Percentiles rank a stretch among this genome's conserved stretches.
phyloP scores from a whole-genome alignment of 2,329 filamentous ascomycete genomes.

The Coccinonectria pachysandricola region DNA sequence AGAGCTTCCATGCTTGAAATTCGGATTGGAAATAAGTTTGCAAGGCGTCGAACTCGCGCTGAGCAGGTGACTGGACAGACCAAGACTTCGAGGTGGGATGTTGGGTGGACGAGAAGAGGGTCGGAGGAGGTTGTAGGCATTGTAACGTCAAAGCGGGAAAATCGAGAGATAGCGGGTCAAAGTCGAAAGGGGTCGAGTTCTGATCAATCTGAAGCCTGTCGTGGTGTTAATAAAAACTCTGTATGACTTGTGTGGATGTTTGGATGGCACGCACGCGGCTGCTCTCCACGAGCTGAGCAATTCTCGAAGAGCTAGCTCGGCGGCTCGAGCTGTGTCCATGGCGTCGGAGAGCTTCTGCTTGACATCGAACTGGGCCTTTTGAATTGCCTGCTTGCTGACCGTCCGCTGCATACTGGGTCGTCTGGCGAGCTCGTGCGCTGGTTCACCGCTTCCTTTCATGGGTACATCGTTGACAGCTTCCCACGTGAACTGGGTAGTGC shows the following conservation, averaged over 20 bases:
- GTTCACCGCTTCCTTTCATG: conserved; percentile 24
- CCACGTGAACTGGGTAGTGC: conserved; percentile 55
- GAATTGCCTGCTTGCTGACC: conserved; percentile 40
- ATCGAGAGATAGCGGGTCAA: conserved; percentile 75
- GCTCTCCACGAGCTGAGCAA: conserved; percentile 71
- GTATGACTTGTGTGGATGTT: neutral
- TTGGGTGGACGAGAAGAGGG: conserved; percentile 70
- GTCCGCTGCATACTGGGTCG: conserved; percentile 29
- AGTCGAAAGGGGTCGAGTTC: conserved; percentile 55
- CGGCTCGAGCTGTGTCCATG: conserved; percentile 67
- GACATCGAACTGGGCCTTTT: conserved; percentile 53
- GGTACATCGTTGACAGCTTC: conserved; percentile 65
- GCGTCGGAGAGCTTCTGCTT: conserved; percentile 58
- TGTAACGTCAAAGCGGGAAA: conserved; percentile 79
- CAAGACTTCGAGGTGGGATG: conserved; percentile 71
- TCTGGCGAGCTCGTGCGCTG: conserved; percentile 25
- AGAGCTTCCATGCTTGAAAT: conserved; percentile 54
- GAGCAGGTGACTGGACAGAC: conserved; percentile 65
- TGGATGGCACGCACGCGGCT: conserved; percentile 53
- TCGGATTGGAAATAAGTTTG: conserved; percentile 55
- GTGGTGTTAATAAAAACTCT: conserved; percentile 3
- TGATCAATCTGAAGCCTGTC: conserved; percentile 44
- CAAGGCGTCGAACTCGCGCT: conserved; percentile 64
- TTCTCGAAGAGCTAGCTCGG: conserved; percentile 77
- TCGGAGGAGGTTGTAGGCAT: conserved; percentile 69